Conservation (phyloP, 2,329 filamentous ascomycete genomes). For the Keithomyces neogunnii region DNA sequence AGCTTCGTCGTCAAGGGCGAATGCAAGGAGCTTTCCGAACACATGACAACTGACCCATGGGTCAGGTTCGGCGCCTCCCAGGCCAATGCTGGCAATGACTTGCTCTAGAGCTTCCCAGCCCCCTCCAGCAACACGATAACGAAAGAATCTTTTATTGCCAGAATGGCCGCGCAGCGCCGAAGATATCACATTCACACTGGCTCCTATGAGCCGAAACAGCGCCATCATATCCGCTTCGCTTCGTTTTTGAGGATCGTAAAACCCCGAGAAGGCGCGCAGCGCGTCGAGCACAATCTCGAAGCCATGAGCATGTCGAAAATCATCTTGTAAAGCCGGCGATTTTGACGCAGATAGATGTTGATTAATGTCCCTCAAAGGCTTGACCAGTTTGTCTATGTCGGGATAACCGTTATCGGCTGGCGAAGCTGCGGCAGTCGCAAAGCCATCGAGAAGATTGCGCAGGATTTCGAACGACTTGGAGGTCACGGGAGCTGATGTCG, state of each 20-base stretch:
- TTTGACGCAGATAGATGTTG: constrained; percentile 48
- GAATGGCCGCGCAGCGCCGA: constrained; percentile 69
- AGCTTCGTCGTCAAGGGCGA: constrained; percentile 70
- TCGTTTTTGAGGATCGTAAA: constrained; percentile 61
- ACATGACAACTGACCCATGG: constrained; percentile 61
- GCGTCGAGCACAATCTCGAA: constrained; percentile 67
- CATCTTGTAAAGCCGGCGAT: constrained; percentile 56
- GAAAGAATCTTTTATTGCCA: constrained; percentile 84
- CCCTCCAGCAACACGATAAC: constrained; percentile 62
- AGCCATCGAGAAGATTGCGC: constrained; percentile 42
- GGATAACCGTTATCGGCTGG: constrained; percentile 35
- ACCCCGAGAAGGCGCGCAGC: constrained; percentile 62
- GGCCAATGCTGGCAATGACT: constrained; percentile 58
- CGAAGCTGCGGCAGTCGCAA: constrained; percentile 26
- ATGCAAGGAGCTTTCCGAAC: constrained; percentile 74
- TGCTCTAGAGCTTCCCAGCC: constrained; percentile 74
- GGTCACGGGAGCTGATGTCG: constrained; percentile 46
- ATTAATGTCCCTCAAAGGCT: constrained; percentile 55
- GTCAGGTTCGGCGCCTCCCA: constrained; percentile 59
- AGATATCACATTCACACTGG: constrained; percentile 64
- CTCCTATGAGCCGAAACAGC: constrained; percentile 62
- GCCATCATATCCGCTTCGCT: constrained; percentile 53
- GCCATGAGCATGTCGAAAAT: constrained; percentile 72
- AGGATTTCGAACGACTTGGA: constrained; percentile 55
- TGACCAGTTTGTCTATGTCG: constrained; percentile 37